Percentiles rank a stretch among this genome's conserved stretches.
Conservation (phyloP, 2,329 filamentous ascomycete species). For the Apiospora malaysiana region DNA sequence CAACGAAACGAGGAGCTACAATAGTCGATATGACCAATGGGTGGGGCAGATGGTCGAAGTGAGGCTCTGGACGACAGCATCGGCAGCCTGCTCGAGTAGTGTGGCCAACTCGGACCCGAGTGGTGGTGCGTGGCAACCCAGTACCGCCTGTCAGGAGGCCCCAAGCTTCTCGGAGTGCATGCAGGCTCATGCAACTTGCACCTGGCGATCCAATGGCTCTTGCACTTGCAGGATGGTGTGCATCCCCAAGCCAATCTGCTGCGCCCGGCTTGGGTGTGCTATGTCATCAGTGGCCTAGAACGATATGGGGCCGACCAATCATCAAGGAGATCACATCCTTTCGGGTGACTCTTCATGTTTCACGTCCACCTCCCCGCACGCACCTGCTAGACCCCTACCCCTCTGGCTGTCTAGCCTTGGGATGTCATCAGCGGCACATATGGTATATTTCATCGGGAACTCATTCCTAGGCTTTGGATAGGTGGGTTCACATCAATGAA, state of each 20-base stretch:
- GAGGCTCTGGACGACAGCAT: neutral
- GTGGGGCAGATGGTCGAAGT: neutral
- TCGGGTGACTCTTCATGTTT: neutral
- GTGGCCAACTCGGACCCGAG: neutral
- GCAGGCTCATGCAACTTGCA: neutral
- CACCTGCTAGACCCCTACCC: neutral
- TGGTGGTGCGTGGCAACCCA: slow-evolving; percentile 14
- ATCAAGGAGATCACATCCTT: neutral
- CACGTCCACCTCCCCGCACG: neutral
- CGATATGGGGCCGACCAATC: neutral
- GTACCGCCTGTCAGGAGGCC: neutral
- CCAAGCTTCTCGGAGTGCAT: slow-evolving; percentile 2
- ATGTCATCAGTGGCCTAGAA: neutral
- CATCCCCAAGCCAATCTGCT: neutral
- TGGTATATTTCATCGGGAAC: neutral
- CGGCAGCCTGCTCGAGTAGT: neutral
- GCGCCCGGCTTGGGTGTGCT: neutral
- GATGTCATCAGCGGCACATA: neutral
- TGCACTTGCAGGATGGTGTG: neutral
- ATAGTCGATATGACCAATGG: neutral
- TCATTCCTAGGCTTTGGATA: neutral
- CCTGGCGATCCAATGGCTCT: neutral
- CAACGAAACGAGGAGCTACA: neutral
- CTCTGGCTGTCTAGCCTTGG: neutral
- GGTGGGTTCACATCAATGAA: neutral